Evolutionary conservation across 2,329 filamentous ascomycete genomes (phyloP).

Genomic region (Drechmeria coniospora): DNA sequence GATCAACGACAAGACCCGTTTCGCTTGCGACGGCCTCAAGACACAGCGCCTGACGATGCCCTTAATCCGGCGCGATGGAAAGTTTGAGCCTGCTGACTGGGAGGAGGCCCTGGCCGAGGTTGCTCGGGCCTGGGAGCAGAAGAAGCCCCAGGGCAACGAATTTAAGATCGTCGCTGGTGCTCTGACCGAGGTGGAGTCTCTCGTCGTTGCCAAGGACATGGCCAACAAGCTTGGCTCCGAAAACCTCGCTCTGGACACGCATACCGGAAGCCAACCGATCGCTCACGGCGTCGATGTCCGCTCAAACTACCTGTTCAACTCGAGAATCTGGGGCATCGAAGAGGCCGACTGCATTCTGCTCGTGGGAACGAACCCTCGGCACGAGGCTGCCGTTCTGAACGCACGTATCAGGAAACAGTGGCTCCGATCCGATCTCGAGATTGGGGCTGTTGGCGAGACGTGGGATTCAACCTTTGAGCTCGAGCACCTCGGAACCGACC

Average conservation of each 20-base stretch:
- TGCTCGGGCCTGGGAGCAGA: conserved; percentile 59
- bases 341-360: conserved; percentile 85
- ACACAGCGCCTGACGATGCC: conserved; percentile 92
- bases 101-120: conserved; percentile 89
- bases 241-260: conserved; percentile 85
- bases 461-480: conserved; percentile 95
- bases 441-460: conserved; percentile 77
- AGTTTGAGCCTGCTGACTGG: conserved; percentile 88
- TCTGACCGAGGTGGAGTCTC: conserved; percentile 77
- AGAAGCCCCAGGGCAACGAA: conserved; percentile 77
- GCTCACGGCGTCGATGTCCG: conserved; percentile 88
- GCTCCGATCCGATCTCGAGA: conserved; percentile 84
- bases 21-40: conserved; percentile 91
- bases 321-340: conserved; percentile 82
- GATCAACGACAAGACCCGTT: conserved; percentile 98
- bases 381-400: conserved; percentile 90
- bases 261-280: conserved; percentile 65
- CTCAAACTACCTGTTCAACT: conserved; percentile 95
- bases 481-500: conserved; percentile 71
- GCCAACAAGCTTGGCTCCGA: conserved; percentile 94
- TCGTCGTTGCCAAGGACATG: conserved; percentile 94
- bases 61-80: conserved; percentile 71
- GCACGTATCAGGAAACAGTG: conserved; percentile 96
- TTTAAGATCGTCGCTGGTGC: conserved; percentile 92
- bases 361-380: conserved; percentile 85